Percentiles rank a stretch among this genome's conserved stretches.
Conservation (phyloP, 1,139 yeast species). For the Pneumocystis oryctolagi region DNA sequence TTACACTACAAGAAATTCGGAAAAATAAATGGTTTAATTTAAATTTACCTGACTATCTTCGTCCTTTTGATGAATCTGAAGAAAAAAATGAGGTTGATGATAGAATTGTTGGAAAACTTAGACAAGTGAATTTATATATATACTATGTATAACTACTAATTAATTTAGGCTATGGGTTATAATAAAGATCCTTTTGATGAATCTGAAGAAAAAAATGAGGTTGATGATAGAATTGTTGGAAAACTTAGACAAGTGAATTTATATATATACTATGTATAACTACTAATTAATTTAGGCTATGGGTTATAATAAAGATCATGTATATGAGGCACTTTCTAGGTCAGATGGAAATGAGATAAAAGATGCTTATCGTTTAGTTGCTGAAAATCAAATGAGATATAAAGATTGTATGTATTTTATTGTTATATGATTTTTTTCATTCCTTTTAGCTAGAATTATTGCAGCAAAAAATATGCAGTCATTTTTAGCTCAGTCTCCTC, state of each 20-base stretch:
- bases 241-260: conserved; percentile 37
- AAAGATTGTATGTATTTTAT: conserved; percentile 24
- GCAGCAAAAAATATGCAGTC: conserved; percentile 10
- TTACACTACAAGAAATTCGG: conserved; percentile 85
- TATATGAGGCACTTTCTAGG: conserved; percentile 51
- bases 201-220: conserved; percentile 24
- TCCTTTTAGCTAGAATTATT: not conserved
- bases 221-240: conserved; percentile 66
- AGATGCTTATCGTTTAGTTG: conserved; percentile 80
- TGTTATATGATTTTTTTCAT: conserved; percentile 23
- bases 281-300: conserved; percentile 63
- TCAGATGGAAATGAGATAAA: conserved; percentile 47
- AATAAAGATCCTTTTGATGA: conserved; percentile 48
- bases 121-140: conserved; percentile 18
- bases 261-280: too few species aligned
- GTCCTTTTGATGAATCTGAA: conserved; percentile 39
- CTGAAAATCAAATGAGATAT: conserved; percentile 50
- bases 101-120: conserved; percentile 61
- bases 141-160: not conserved
- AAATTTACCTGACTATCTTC: conserved; percentile 65
- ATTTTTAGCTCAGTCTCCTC: conserved; percentile 13
- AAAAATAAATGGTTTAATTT: conserved; percentile 92
- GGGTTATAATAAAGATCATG: conserved; percentile 87
- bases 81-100: conserved; percentile 44
- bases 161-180: too few species aligned